Conservation (phyloP, 176 grass and related monocot species). For the Oryza glaberrima region DNA sequence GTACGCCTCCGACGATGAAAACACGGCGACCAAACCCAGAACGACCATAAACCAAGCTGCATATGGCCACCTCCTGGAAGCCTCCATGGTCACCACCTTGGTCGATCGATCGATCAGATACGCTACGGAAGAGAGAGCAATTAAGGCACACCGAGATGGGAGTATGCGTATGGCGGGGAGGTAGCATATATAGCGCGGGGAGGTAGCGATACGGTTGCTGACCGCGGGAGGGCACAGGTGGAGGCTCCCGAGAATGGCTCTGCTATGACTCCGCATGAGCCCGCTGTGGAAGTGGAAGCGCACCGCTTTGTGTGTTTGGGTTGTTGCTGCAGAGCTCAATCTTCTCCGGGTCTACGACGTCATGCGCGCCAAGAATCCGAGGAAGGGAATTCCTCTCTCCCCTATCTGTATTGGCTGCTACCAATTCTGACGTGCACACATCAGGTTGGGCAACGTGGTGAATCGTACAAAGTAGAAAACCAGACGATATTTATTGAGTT, state of each 20-base stretch:
- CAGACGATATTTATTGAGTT: no score
- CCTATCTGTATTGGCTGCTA: not conserved
- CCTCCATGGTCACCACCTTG: not conserved
- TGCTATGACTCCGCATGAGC: slow-evolving; percentile 20
- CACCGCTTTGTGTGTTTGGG: slow-evolving; percentile 29
- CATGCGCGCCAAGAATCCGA: slow-evolving; percentile 10
- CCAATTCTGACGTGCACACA: not conserved
- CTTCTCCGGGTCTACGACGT: slow-evolving; percentile 20
- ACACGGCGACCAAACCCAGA: slow-evolving; percentile 26
- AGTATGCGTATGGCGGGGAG: not conserved
- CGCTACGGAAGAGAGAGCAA: not conserved
- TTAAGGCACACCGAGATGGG: not conserved
- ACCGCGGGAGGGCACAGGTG: slow-evolving; percentile 29
- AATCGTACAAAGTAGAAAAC: not conserved
- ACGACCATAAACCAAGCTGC: slow-evolving; percentile 9
- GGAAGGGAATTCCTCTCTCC: not conserved
- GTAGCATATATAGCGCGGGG: slow-evolving; percentile 1
- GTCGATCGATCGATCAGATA: not conserved
- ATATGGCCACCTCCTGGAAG: not conserved
- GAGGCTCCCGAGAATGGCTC: slow-evolving; percentile 3
- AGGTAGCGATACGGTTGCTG: slow-evolving; percentile 26
- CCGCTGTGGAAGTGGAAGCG: not conserved
- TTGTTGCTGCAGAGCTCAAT: not conserved
- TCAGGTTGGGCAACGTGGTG: not conserved
- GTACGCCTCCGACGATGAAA: slow-evolving; percentile 53